Conservation (phyloP, 768 basidiomycete species). For the Coprinopsis marcescibilis region DNA sequence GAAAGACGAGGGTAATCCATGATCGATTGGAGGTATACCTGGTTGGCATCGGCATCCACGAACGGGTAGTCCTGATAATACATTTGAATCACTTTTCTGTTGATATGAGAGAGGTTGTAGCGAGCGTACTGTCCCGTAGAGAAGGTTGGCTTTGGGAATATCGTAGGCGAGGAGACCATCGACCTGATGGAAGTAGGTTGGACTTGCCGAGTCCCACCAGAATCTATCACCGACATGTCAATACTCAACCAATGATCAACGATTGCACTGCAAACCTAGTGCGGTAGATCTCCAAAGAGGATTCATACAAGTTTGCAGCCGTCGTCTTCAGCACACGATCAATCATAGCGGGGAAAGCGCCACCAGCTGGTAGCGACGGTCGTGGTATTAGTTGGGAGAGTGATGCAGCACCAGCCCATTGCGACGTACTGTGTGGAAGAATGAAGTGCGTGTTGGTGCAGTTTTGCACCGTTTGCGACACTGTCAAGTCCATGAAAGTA, state of each 20-base stretch:
- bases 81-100: background rate
- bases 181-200: slow-evolving; percentile 31
- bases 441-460: slow-evolving; percentile 31
- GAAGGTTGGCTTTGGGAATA: slow-evolving; percentile 26
- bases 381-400: background rate
- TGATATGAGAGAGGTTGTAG: background rate
- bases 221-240: slow-evolving; percentile 16
- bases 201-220: slow-evolving; percentile 35
- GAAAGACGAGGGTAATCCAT: slow-evolving; percentile 7
- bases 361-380: slow-evolving; percentile 20
- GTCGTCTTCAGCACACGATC: slow-evolving; percentile 29
- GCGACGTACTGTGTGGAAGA: slow-evolving; percentile 27
- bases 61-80: slow-evolving; percentile 23
- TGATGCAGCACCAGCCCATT: background rate
- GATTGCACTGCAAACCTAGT: slow-evolving; percentile 19
- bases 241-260: background rate
- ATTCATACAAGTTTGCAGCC: slow-evolving; percentile 23
- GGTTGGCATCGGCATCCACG: background rate
- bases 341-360: slow-evolving; percentile 29
- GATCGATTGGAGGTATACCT: slow-evolving; percentile 4
- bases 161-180: slow-evolving; percentile 25
- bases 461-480: slow-evolving; percentile 24
- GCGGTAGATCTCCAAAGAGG: slow-evolving; percentile 26
- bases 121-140: slow-evolving; percentile 30
- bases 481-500: slow-evolving; percentile 25